Evolutionary conservation across 129 eudicot species (phyloP).

Genomic region (Pseudognaphalium luteoalbum): DNA sequence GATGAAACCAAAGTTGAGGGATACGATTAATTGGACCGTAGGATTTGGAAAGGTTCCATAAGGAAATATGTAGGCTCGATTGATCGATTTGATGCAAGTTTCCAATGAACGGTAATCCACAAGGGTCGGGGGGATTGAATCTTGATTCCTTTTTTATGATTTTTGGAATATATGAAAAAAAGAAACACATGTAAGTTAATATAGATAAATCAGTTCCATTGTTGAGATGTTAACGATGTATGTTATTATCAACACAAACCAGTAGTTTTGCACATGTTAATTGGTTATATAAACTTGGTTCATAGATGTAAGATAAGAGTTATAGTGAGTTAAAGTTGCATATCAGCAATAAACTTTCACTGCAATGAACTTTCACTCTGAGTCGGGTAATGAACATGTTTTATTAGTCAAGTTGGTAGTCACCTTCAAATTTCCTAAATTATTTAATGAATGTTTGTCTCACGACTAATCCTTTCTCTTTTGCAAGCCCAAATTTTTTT

Average conservation of each 20-base stretch:
- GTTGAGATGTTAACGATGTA: neutral
- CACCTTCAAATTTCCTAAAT: too few relatives aligned
- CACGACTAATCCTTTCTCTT: too few relatives aligned
- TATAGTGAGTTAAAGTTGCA: too few relatives aligned
- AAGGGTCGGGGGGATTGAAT: constrained; percentile 40
- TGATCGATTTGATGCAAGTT: constrained; percentile 30
- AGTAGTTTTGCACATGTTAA: too few relatives aligned
- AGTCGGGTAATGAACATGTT: too few relatives aligned
- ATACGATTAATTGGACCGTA: constrained; percentile 41
- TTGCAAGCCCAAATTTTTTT: too few relatives aligned
- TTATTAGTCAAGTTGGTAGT: too few relatives aligned
- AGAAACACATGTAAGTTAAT: neutral
- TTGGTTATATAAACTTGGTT: neutral
- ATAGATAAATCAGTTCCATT: neutral
- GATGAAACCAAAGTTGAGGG: constrained; percentile 23
- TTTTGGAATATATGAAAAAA: neutral
- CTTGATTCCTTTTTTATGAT: neutral
- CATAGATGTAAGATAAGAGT: neutral
- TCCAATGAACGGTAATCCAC: constrained; percentile 34
- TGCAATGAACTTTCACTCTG: too few relatives aligned
- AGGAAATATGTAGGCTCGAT: constrained; percentile 15
- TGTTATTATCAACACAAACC: too few relatives aligned
- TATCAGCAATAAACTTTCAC: too few relatives aligned
- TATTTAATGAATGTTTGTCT: too few relatives aligned
- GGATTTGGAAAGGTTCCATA: constrained; percentile 29